phyloP scores from a whole-genome alignment of 192 early-diverging fungal genomes.

The Chytriomyces hyalinus region DNA sequence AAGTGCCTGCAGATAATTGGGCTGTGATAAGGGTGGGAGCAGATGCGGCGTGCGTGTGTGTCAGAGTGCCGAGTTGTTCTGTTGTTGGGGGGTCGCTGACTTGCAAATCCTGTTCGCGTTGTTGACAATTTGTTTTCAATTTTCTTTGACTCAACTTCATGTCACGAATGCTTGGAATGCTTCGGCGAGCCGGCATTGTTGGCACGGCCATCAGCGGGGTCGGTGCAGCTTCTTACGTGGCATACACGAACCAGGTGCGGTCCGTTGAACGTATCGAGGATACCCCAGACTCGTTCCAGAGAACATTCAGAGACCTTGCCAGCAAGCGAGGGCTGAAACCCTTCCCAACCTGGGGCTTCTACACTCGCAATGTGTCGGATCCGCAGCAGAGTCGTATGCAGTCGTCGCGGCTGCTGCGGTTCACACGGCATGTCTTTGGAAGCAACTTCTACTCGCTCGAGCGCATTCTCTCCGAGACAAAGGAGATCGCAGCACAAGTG shows the following conservation, averaged over 20 bases:
- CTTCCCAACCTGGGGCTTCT: conserved; percentile 10
- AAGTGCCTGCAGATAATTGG: no score
- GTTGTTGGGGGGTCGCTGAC: conserved; percentile 70
- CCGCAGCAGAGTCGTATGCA: not conserved
- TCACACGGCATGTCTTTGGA: conserved; percentile 12
- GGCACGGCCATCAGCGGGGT: not conserved
- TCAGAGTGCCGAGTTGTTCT: conserved; percentile 37
- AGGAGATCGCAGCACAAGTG: not conserved
- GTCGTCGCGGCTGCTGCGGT: not conserved
- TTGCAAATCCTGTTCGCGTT: no score
- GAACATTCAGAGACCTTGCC: not conserved
- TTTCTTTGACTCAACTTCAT: no score
- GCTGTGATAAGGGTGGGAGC: no score
- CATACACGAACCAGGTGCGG: conserved; percentile 8
- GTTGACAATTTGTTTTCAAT: no score
- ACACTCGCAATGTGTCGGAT: not conserved
- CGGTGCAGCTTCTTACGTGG: not conserved
- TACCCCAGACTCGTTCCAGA: conserved; percentile 10
- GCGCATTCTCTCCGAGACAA: not conserved
- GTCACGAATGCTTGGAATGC: not conserved
- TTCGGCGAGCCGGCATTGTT: not conserved
- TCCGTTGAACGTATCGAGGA: conserved; percentile 2
- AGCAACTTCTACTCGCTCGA: conserved; percentile 13
- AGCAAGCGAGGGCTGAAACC: not conserved
- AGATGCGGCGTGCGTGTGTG: no score